These are phyloP conservation scores for Crucihimalaya himalaica DNA, from an alignment of 345 rosid species.

Conservation along the genomic window DNA sequence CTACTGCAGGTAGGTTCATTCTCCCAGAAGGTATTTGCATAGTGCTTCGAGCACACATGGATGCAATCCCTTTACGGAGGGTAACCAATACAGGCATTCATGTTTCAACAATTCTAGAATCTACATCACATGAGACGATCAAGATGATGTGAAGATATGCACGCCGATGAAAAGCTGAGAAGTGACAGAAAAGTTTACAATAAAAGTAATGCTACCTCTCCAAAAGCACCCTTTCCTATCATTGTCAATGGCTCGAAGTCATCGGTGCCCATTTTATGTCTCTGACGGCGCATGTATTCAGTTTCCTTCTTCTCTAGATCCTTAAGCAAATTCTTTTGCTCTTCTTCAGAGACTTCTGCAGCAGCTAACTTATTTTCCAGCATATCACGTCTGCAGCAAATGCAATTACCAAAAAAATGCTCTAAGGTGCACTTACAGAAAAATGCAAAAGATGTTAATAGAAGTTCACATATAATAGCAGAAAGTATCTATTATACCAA, in stretches of 20 bases:
- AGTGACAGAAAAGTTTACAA: background rate
- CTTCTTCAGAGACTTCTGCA: slow-evolving; percentile 96
- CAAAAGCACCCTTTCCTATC: slow-evolving; percentile 99
- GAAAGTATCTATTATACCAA: background rate
- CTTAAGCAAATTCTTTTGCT: slow-evolving; percentile 80
- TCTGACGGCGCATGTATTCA: slow-evolving; percentile 94
- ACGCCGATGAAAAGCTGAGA: too few species aligned
- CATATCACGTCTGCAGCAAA: slow-evolving; percentile 68
- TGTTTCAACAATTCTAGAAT: background rate
- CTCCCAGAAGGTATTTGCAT: background rate
- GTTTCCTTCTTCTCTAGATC: slow-evolving; percentile 94
- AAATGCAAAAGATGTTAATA: background rate
- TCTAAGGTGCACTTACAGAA: background rate
- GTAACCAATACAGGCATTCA: background rate
- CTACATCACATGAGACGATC: background rate
- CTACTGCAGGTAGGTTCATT: background rate
- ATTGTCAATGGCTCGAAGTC: slow-evolving; percentile 98
- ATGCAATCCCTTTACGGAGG: background rate
- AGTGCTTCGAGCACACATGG: background rate
- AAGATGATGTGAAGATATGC: background rate
- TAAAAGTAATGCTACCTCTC: slow-evolving; percentile 63
- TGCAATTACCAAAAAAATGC: slow-evolving; percentile 19
- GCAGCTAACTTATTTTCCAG: slow-evolving; percentile 97
- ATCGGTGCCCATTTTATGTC: slow-evolving; percentile 99
- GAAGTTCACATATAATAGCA: slow-evolving; percentile 2